Evolutionary conservation across 257 asterid species (phyloP), one percentile per base, ranked within the genome.

Genomic region (Schizonepeta tenuifolia): DNA sequence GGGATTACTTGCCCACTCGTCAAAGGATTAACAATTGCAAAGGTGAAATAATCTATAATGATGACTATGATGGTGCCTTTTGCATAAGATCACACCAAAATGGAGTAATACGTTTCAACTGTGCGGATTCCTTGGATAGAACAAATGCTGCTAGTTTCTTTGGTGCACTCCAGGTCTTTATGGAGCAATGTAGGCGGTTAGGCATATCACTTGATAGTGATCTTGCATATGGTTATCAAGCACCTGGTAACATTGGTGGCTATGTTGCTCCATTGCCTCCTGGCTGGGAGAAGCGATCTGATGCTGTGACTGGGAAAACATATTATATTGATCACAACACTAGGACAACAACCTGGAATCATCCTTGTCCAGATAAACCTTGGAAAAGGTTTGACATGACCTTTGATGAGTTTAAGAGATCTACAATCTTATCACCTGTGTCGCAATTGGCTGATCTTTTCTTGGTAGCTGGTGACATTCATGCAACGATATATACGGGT

Each of bases 301-400:
- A 94, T 85, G 95, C 93, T 44, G 99, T 91, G 67, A 92, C 98
- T 26, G 97, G 98, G 72, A 94, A 92, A 82, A 60, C 98, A 65
- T 94, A 91, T 82, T 94, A 54, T 82, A 94, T 94, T 80, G 99
- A 94, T 86, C 99, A 94, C 84, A 91, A 94, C 79, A 94, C 99
- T 41, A 87, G 92, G 86, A 94, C 97, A 36, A 94, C 99, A 9
- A 91, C 99, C 69, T 94, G 99, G 99, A 87, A 80, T 72, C 99
- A 94, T 87, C 99, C 99, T 59, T 94, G 96, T 84, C 99, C 99
- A 35, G 99, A 94, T 80, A 94, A 89, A 83, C 99, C 99, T 31
- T 94, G 99, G 99, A 91, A 89, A 82, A 89, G 99, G 87, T 91
- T 94, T 80, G 97, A 94, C 81, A 94, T 91, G 99, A 83, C 88